Base-by-base conservation (phyloP, 1,139 yeast species). In the Arxiozyma slooffiae region DNA sequence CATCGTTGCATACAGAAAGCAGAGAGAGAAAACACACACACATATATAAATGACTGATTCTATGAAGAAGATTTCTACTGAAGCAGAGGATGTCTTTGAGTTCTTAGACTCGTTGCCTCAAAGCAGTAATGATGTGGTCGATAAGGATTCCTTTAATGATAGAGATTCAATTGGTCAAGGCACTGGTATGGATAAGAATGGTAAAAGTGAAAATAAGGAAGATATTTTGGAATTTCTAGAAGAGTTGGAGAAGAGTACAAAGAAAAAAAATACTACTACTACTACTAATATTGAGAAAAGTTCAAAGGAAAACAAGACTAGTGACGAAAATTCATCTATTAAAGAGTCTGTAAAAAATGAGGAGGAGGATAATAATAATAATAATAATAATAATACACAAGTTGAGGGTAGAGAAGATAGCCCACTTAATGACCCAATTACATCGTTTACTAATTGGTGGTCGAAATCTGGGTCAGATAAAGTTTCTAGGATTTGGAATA, bases 161-260 rank as follows among this genome's bases (percentile, higher is more conserved):
- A n/a, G n/a, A n/a, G n/a, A n/a, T n/a, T n/a, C n/a, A n/a, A n/a
- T n/a, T n/a, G n/a, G n/a, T n/a, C n/a, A n/a, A n/a, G n/a, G n/a
- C n/a, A n/a, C n/a, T n/a, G 63, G 7, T 53, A 57, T 14, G n/a
- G 39, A 60, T 58, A 60, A 48, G 60, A 60, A 42, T 20, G 46
- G n/a, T 57, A 63, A 23, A 61, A 58, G 4, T n/a, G n/a, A 63
- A 23, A 78, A 76, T 47, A 75, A 78, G 45, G 80, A 80, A 53
- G 97, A 90, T 57, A 81, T 92, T 45, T 72, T 90, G 62, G 95
- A 87, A 38, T 90, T 92, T 61, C 72, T 92, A 55, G 96, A 90
- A 64, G 95, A 90, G 63, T 72, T 92, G 57, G 87, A 80, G 34
- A 69, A 70, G 50, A 69, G 45, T 21, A 34, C 45, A 4, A 41